These are phyloP conservation scores for Botrytis sinoallii DNA, from an alignment of 2,329 filamentous ascomycete species.

Conservation along the genomic window DNA sequence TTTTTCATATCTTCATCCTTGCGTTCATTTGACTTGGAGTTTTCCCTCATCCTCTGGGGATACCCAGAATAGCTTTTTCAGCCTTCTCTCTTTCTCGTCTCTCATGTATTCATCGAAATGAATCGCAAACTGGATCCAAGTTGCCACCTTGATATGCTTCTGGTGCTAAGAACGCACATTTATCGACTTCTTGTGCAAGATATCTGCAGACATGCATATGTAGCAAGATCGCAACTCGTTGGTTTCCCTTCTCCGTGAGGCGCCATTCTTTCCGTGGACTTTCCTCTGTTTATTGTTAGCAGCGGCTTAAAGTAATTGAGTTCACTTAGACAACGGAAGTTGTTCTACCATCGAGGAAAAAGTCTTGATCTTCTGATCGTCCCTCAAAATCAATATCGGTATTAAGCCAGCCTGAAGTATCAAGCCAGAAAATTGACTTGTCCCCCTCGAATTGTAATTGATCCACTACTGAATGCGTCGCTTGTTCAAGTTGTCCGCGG, in stretches of 20 bases:
- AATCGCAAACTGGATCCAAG: slow-evolving; percentile 24
- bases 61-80: slow-evolving; percentile 29
- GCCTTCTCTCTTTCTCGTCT: slow-evolving; percentile 27
- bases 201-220: slow-evolving; percentile 41
- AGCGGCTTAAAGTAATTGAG: not conserved
- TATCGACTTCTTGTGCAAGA: slow-evolving; percentile 35
- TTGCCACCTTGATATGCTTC: slow-evolving; percentile 31
- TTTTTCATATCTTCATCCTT: slow-evolving; percentile 6
- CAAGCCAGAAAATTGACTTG: slow-evolving; percentile 40
- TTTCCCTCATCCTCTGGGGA: slow-evolving; percentile 9
- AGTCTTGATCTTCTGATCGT: slow-evolving; percentile 31
- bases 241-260: slow-evolving; percentile 38
- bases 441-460: slow-evolving; percentile 39
- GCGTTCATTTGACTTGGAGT: not conserved
- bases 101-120: slow-evolving; percentile 27
- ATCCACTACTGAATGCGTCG: slow-evolving; percentile 38
- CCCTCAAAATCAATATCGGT: slow-evolving; percentile 29
- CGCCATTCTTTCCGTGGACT: slow-evolving; percentile 34
- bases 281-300: slow-evolving; percentile 21
- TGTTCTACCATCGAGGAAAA: slow-evolving; percentile 34
- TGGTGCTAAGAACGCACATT: slow-evolving; percentile 39
- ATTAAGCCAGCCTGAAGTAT: slow-evolving; percentile 42
- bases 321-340: not conserved
- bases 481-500: slow-evolving; percentile 37
- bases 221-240: slow-evolving; percentile 40